phyloP scores from a whole-genome alignment of 176 grass and related monocot species.

The Musa itinerans region DNA sequence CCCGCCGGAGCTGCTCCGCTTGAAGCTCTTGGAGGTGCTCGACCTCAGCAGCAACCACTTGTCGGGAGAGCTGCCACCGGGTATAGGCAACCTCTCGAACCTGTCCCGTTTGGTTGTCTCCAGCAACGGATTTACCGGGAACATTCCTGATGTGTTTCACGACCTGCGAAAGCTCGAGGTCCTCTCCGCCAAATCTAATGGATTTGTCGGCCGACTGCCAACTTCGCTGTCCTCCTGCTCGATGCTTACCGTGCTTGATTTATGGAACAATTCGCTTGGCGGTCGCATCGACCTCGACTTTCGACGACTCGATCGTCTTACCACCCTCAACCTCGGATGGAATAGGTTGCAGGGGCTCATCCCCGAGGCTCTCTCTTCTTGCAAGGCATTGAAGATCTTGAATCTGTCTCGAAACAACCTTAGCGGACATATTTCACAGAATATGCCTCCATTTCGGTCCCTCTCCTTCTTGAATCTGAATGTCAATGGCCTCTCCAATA shows the following conservation, averaged over 20 bases:
- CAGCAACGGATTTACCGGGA: not conserved
- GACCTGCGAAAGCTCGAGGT: not conserved
- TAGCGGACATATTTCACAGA: too few relatives aligned
- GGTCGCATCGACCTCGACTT: too few relatives aligned
- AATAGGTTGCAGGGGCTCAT: too few relatives aligned
- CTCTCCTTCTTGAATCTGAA: not conserved
- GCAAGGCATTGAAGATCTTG: not conserved
- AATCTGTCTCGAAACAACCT: not conserved
- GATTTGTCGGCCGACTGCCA: not conserved
- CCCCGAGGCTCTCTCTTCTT: not conserved
- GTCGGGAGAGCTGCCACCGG: too few relatives aligned
- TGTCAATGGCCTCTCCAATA: not conserved
- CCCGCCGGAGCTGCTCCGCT: not conserved
- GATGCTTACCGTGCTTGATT: not conserved
- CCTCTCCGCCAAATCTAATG: not conserved
- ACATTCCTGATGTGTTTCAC: not conserved
- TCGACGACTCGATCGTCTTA: too few relatives aligned
- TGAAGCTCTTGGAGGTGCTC: not conserved
- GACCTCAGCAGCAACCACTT: too few relatives aligned
- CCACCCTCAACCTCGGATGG: too few relatives aligned
- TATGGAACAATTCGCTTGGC: not conserved
- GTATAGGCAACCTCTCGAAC: too few relatives aligned
- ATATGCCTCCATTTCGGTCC: too few relatives aligned
- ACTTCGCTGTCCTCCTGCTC: not conserved
- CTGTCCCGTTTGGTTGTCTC: not conserved